Percentiles rank a stretch among this genome's conserved stretches.
Conservation (phyloP, 2,329 filamentous ascomycete species). For the Nigrograna mackinnonii region DNA sequence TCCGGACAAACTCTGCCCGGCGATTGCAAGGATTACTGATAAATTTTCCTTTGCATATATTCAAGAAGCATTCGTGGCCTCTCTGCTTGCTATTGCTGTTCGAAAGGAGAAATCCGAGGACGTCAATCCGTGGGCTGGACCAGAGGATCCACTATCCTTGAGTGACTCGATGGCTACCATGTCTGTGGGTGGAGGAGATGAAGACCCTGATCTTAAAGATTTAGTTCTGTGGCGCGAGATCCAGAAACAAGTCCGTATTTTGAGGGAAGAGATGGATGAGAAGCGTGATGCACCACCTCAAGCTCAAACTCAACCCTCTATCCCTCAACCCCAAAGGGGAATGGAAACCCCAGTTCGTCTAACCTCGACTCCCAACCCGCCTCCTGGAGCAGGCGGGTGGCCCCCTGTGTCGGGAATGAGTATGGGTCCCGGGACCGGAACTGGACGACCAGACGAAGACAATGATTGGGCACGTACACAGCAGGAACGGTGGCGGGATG, state of each 20-base stretch:
- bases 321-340: too few relatives aligned
- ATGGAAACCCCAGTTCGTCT: too few relatives aligned
- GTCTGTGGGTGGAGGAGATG: background rate
- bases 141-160: conserved; percentile 24
- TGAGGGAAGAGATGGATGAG: conserved; percentile 44
- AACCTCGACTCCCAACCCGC: too few relatives aligned
- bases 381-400: too few relatives aligned
- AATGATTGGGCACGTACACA: too few relatives aligned
- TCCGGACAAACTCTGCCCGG: conserved; percentile 43
- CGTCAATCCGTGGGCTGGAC: conserved; percentile 23
- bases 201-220: conserved; percentile 36
- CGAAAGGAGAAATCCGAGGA: conserved; percentile 19
- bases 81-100: conserved; percentile 41
- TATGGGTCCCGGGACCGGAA: too few relatives aligned
- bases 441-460: too few relatives aligned
- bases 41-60: conserved; percentile 52
- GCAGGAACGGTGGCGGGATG: too few relatives aligned
- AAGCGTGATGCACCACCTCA: too few relatives aligned
- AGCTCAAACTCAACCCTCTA: too few relatives aligned
- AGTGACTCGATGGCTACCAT: background rate
- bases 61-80: conserved; percentile 48
- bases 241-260: conserved; percentile 46
- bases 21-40: conserved; percentile 46
- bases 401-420: too few relatives aligned
- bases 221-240: conserved; percentile 46